Conservation (phyloP, 2,329 filamentous ascomycete species). For the Berkeleyomyces basicola region DNA sequence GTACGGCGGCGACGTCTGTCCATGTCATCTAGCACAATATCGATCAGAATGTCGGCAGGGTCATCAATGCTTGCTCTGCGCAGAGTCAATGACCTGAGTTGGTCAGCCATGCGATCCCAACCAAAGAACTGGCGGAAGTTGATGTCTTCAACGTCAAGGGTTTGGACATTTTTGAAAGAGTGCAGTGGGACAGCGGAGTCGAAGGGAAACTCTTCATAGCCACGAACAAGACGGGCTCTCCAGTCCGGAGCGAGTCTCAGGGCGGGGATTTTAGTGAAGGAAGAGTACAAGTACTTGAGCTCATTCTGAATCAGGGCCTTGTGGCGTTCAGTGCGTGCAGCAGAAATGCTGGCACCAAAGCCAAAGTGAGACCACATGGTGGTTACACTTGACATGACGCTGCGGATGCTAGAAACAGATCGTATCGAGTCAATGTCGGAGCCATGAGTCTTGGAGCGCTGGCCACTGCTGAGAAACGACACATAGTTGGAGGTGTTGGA, state of each 20-base stretch:
- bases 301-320: constrained; percentile 74
- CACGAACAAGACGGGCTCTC: constrained; percentile 73
- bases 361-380: constrained; percentile 81
- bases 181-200: constrained; percentile 94
- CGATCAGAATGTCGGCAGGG: constrained; percentile 72
- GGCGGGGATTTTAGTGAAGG: constrained; percentile 95
- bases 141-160: constrained; percentile 84
- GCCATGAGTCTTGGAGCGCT: constrained; percentile 59
- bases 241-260: constrained; percentile 82
- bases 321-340: constrained; percentile 73
- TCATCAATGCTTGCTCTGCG: constrained; percentile 82
- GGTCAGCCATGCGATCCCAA: constrained; percentile 87
- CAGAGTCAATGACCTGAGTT: constrained; percentile 73
- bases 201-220: constrained; percentile 95
- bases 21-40: constrained; percentile 92
- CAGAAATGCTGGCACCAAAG: constrained; percentile 60
- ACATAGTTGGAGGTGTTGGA: constrained; percentile 82
- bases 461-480: constrained; percentile 76
- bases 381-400: constrained; percentile 94
- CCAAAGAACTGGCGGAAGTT: constrained; percentile 96
- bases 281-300: constrained; percentile 90
- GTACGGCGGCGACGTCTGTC: constrained; percentile 79
- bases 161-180: constrained; percentile 91
- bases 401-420: constrained; percentile 90
- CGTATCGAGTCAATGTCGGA: constrained; percentile 84